Base-by-base conservation (phyloP, 1,284 basidiomycete genomes). In the Porodaedalea pini region DNA sequence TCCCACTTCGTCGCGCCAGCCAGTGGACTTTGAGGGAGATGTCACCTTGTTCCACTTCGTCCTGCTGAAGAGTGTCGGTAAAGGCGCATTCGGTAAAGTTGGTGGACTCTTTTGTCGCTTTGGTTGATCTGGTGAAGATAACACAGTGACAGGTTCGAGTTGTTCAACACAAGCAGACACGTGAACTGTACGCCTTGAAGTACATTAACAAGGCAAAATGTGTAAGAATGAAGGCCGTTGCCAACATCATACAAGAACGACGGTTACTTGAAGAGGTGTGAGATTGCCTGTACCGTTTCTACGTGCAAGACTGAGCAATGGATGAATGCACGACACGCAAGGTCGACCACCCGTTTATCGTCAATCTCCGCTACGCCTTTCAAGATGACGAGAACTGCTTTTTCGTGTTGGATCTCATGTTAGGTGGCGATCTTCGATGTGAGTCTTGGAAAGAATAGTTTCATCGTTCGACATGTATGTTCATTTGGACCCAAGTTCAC, bases 381-480 rank as follows among this genome's bases (percentile, higher is more conserved):
- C 96, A 99, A 71, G 96, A 99, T 70, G 96, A 98, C 68, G 96
- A 98, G 70, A 98, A 99, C 71, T 94, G 96, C 67, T 99, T 99
- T 79, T 98, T 98, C 70, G 96, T 98, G 15, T 75, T 99, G 63
- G 96, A 99, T 74, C 80, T 98, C 57, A 99, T 99, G 96, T 80
- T 99, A 7, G 96, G 96, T 7, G 96, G 96, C 19, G 96, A 98
- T 73, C 77, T 99, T 61, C 82, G 96, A 63, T 99, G 92, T 94
- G 70, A 65, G 89, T 78, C 54, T 34, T 47, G 51, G 15, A 13
- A 37, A 5, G 11, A 10, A 10, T 8, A 32, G 21, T 10, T 37
- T 19, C 49, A 15, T 3, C 31, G 4, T 19, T 23, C 40, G 23
- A 6, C 8, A n/a, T 34, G 74, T 67, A 69, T 6, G 21, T 29